Evolutionary conservation across 169 alveolate species (phyloP).

Genomic region (Plasmodium ovale): DNA sequence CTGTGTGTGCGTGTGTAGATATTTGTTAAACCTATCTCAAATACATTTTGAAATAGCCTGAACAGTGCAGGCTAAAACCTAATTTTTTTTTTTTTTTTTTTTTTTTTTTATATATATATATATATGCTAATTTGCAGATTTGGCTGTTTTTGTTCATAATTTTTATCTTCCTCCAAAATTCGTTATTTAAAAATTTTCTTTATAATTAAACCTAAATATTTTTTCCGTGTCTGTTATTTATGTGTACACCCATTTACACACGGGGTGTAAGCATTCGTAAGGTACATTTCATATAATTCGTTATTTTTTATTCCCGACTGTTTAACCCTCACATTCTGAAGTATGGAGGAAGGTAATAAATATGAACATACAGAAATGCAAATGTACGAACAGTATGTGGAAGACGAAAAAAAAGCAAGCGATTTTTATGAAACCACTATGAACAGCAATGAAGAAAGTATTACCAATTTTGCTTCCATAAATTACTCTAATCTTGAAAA

Average conservation of each 20-base stretch:
- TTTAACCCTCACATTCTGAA: neutral
- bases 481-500: constrained; percentile 26
- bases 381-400: neutral
- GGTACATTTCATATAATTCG: neutral
- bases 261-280: neutral
- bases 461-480: constrained; percentile 14
- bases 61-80: neutral
- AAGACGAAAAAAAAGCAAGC: constrained; percentile 2
- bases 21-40: neutral
- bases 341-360: neutral
- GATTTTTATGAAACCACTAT: neutral
- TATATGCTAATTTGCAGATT: neutral
- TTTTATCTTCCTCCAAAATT: neutral
- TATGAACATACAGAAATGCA: constrained; percentile 4
- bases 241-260: neutral
- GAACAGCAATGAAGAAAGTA: neutral
- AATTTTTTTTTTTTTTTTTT: neutral
- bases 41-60: neutral
- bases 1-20: neutral
- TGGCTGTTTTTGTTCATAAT: neutral
- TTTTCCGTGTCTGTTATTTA: neutral
- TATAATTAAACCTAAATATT: neutral
- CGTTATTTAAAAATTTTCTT: neutral
- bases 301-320: neutral
- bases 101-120: neutral